phyloP scores from a whole-genome alignment of 2,329 filamentous ascomycete species.

The Ilyonectria sp. region DNA sequence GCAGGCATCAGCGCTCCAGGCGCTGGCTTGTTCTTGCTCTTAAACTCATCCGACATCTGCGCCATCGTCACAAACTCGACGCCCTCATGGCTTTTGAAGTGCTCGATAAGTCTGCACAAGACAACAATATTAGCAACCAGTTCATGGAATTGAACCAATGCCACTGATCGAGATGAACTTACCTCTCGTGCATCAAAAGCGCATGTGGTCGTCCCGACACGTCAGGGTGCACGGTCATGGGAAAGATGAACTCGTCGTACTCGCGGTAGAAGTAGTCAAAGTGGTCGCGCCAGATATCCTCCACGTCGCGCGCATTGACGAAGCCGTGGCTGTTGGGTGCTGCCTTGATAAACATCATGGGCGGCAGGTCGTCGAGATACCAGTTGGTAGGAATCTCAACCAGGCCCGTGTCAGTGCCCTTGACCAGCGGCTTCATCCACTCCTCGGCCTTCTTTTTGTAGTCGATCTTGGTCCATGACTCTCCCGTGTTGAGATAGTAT shows the following conservation, averaged over 20 bases:
- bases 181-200: slow-evolving; percentile 77
- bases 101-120: slow-evolving; percentile 66
- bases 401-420: slow-evolving; percentile 72
- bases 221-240: slow-evolving; percentile 84
- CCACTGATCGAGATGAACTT: background rate
- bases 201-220: slow-evolving; percentile 81
- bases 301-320: slow-evolving; percentile 70
- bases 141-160: background rate
- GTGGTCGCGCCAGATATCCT: slow-evolving; percentile 77
- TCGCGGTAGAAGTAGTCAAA: slow-evolving; percentile 84
- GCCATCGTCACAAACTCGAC: slow-evolving; percentile 80
- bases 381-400: slow-evolving; percentile 75
- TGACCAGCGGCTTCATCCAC: slow-evolving; percentile 67
- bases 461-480: slow-evolving; percentile 78
- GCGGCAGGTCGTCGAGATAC: slow-evolving; percentile 77
- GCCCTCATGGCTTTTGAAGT: slow-evolving; percentile 74
- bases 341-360: slow-evolving; percentile 82
- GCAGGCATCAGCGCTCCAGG: slow-evolving; percentile 75
- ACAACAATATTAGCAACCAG: background rate
- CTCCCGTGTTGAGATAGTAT: slow-evolving; percentile 77
- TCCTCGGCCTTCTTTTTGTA: slow-evolving; percentile 59
- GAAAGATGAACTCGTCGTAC: slow-evolving; percentile 83
- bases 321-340: slow-evolving; percentile 76
- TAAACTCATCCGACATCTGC: slow-evolving; percentile 82
- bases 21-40: slow-evolving; percentile 72